Base-by-base conservation (phyloP, 495 filamentous ascomycete genomes). In the Penicillium maclennaniae region DNA sequence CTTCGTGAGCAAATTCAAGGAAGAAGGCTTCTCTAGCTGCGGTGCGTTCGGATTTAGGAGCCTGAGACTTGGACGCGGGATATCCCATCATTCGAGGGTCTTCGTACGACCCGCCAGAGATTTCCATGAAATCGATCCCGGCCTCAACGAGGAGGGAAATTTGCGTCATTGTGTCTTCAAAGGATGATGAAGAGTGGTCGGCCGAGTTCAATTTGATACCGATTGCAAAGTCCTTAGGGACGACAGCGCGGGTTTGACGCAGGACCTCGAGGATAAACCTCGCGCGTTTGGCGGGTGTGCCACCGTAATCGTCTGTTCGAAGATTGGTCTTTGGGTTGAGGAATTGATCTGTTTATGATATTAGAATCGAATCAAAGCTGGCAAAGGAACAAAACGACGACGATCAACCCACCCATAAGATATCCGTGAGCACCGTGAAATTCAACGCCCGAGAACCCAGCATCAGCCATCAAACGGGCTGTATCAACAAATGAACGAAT, bases 131-230 rank as follows among this genome's bases (percentile, higher is more conserved):
- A 66, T 86, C 82, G 12, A 86, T 70, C 0, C 79, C 78, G 3
- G 77, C 80, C 1, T 72, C 67, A 7, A 65, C 64, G 14, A 87
- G 73, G 9, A 81, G 67, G 12, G 60, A 47, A 46, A 84, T 70
- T 63, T 85, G 83, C 15, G 70, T 70, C 58, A 86, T 70, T 34
- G 69, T 74, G 16, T 74, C 76, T 54, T 75, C 71, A 44, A 82
- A 60, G 42, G 67, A 71, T 7, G 69, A 56, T 6, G 62, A 66
- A 63, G 70, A 71, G 63, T 74, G 72, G 51, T 87, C 83, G 1
- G 75, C 80, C 7, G 80, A 83, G 62, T 85, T 87, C 28, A 87
- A 55, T 63, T 87, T 87, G 40, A 86, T 74, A 15, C 82, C 82
- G 37, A 87, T 73, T 43, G 67, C 71, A 58, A 87, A 85, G 0